Evolutionary conservation across 768 basidiomycete genomes (phyloP).

Genomic region (Fibroporia radiculosa): DNA sequence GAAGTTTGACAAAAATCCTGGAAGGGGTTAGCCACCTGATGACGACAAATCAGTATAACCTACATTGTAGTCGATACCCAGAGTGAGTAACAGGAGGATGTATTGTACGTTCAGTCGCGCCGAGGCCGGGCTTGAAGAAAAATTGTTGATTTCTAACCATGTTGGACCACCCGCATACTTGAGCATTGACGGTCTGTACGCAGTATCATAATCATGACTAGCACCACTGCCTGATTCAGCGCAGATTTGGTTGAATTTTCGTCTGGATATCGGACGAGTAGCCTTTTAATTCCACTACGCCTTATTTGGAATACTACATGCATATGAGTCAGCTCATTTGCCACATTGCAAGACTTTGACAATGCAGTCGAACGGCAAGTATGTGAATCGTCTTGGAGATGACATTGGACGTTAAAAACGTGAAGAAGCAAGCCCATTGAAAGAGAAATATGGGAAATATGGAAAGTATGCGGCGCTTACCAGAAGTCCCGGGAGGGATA

Average conservation of each 20-base stretch:
- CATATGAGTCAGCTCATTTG: neutral
- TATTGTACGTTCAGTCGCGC: conserved; percentile 13
- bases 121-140: conserved; percentile 2
- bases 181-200: conserved; percentile 10
- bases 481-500: conserved; percentile 4
- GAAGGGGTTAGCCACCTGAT: neutral
- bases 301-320: conserved; percentile 13
- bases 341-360: neutral
- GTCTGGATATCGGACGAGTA: conserved; percentile 15
- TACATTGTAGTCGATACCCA: conserved; percentile 1
- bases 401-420: no score
- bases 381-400: no score
- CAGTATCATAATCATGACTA: neutral
- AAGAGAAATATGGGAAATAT: no score
- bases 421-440: no score
- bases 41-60: neutral
- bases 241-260: conserved; percentile 4
- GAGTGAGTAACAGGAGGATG: conserved; percentile 8
- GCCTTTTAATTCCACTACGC: conserved; percentile 13
- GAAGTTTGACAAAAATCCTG: conserved; percentile 5
- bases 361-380: no score
- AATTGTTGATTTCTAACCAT: conserved; percentile 10
- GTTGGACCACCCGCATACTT: conserved; percentile 15
- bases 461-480: neutral
- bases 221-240: neutral